A percentile compares a stretch with the other conserved stretches of the same genome.
phyloP scores from a whole-genome alignment of 352 stramenopile species.

The Phytophthora cryptogea region DNA sequence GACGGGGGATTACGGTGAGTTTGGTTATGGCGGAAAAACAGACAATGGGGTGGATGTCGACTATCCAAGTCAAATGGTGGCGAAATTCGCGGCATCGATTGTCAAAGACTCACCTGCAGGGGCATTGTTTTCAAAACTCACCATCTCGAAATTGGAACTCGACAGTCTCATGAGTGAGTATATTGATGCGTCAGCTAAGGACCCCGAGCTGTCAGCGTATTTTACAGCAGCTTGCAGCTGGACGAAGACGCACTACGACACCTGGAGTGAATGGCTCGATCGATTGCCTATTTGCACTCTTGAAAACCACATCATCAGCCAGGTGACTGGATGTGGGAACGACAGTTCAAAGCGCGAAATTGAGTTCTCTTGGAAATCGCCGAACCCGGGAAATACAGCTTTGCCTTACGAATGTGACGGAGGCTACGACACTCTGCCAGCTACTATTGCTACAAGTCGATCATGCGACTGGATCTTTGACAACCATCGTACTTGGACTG shows the following conservation, averaged over 20 bases:
- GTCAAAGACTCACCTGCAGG: conserved; percentile 25
- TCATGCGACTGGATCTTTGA: conserved; percentile 42
- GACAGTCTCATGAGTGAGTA: conserved; percentile 42
- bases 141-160: conserved; percentile 41
- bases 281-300: conserved; percentile 37
- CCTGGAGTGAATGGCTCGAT: conserved; percentile 38
- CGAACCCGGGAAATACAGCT: conserved; percentile 24
- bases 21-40: conserved; percentile 46
- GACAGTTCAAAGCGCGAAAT: conserved; percentile 19
- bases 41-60: conserved; percentile 53
- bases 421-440: conserved; percentile 18
- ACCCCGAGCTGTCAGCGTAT: conserved; percentile 32
- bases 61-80: conserved; percentile 39
- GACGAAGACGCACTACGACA: conserved; percentile 36
- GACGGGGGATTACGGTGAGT: conserved; percentile 45
- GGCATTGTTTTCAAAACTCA: conserved; percentile 40
- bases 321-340: conserved; percentile 25
- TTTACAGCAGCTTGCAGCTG: conserved; percentile 45
- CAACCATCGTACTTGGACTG: conserved; percentile 19
- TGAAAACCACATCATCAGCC: conserved; percentile 26
- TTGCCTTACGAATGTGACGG: conserved; percentile 42
- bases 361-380: conserved; percentile 33
- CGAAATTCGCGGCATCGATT: conserved; percentile 37
- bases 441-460: conserved; percentile 30
- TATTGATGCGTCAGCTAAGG: conserved; percentile 1